Conservation (phyloP, 441 rosid genomes). For the Flueggea neowawraea region DNA sequence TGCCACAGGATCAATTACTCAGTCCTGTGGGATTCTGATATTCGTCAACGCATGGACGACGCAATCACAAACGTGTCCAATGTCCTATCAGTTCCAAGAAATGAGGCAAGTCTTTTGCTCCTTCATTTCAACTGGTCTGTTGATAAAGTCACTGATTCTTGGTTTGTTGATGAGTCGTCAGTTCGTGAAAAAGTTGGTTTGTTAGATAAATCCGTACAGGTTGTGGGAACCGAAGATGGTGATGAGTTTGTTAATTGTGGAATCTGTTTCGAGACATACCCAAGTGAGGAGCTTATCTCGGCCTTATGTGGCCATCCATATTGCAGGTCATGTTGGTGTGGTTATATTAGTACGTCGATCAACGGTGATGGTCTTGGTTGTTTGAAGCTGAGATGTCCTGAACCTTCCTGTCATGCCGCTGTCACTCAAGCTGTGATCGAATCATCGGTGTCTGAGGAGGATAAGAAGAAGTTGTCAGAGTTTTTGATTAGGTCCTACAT, state of each 20-base stretch:
- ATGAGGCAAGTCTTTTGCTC: constrained; percentile 7
- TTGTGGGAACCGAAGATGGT: background rate
- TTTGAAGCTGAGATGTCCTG: constrained; percentile 61
- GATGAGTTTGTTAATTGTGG: constrained; percentile 21
- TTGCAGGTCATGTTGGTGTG: constrained; percentile 35
- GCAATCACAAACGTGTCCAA: too few species aligned
- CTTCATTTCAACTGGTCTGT: too few species aligned
- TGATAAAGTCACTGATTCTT: too few species aligned
- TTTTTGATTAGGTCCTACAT: constrained; percentile 58
- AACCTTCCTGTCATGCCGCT: constrained; percentile 55
- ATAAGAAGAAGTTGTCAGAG: constrained; percentile 39
- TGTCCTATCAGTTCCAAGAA: constrained; percentile 23
- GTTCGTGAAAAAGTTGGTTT: too few species aligned
- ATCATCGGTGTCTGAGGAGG: constrained; percentile 32
- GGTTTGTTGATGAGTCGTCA: too few species aligned
- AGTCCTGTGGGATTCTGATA: too few species aligned
- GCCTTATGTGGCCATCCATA: constrained; percentile 45
- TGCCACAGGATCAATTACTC: too few species aligned
- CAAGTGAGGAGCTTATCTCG: constrained; percentile 12
- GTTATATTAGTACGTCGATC: constrained; percentile 51
- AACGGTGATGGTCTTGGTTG: constrained; percentile 61
- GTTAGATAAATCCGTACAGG: too few species aligned
- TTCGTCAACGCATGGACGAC: too few species aligned
- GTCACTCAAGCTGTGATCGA: constrained; percentile 49
- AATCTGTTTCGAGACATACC: constrained; percentile 41